These are phyloP conservation scores for Erysiphe neolycopersici DNA, from an alignment of 2,329 filamentous ascomycete species.

Conservation along the genomic window DNA sequence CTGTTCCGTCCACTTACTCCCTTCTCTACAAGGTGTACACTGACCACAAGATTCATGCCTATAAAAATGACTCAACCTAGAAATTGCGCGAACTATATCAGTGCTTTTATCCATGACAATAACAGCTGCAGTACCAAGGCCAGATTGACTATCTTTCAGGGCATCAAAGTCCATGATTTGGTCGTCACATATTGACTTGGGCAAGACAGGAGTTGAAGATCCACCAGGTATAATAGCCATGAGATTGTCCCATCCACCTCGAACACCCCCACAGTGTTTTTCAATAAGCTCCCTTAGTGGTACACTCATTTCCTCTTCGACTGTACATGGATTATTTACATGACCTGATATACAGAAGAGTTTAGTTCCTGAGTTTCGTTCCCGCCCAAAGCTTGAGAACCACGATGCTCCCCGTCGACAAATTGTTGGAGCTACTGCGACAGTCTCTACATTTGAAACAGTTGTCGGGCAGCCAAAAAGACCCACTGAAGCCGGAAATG, in stretches of 20 bases:
- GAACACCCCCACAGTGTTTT: slow-evolving; percentile 90
- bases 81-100: slow-evolving; percentile 84
- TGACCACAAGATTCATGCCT: slow-evolving; percentile 95
- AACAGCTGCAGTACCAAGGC: slow-evolving; percentile 87
- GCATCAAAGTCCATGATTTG: slow-evolving; percentile 98
- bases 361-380: slow-evolving; percentile 92
- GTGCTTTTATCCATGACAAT: slow-evolving; percentile 99
- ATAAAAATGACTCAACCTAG: slow-evolving; percentile 86
- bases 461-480: slow-evolving; percentile 96
- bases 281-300: slow-evolving; percentile 89
- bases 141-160: slow-evolving; percentile 90
- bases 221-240: slow-evolving; percentile 87
- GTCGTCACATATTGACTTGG: slow-evolving; percentile 70
- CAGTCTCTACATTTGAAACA: slow-evolving; percentile 92
- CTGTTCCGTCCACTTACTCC: slow-evolving; percentile 96
- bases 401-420: slow-evolving; percentile 74
- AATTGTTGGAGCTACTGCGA: slow-evolving; percentile 88
- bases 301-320: slow-evolving; percentile 99
- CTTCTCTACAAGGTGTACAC: slow-evolving; percentile 97
- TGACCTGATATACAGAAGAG: slow-evolving; percentile 96
- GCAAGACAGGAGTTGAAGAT: slow-evolving; percentile 85
- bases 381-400: slow-evolving; percentile 85
- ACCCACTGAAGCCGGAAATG: slow-evolving; percentile 90
- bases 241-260: slow-evolving; percentile 93
- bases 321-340: slow-evolving; percentile 94